Base-by-base conservation (phyloP, 768 basidiomycete genomes). In the Leucosporidium yakuticum region DNA sequence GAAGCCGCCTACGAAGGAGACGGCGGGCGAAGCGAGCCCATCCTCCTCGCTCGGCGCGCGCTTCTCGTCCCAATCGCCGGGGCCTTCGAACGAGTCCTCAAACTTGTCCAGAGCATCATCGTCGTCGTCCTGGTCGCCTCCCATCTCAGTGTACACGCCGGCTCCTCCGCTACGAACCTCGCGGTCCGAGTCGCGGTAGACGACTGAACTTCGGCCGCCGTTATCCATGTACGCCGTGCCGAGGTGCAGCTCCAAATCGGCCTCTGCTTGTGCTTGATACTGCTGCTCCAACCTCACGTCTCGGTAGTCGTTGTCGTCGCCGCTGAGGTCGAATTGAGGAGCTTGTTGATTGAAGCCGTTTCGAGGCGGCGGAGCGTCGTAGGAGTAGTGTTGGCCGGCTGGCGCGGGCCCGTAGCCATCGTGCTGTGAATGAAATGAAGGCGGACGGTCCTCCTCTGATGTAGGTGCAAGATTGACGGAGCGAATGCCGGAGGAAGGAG, bases 71-170 rank as follows among this genome's bases (percentile, higher is more conserved):
- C 51, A 65, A n/a, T 62, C 60, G 14, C 8, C 44, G 21, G 51
- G 56, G 12, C 64, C 64, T 32, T 67, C 69, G 39, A 70, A 70
- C 48, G 65, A 67, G 14, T 67, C 70, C 39, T 72, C 70, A 57
- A 68, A 72, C 3, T 67, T 60, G 51, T 53, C 51, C 69, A 44
- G 3, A 15, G 0, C 64, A 23, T 61, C 49, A 23, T 60, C 56
- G 55, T 69, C 66, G 20, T 68, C 70, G 34, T 69, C 70, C 31
- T 66, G 62, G 11, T 47, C 58, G 67, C 64, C 12, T 62, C 73
- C 19, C 69, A 64, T n/a, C 69, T 56, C 55, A 11, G 27, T 29
- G n/a, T 56, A 32, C 14, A 56, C 74, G 29, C 32, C 74, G 14
- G 66, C 70, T 60, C 76, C 74, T 31, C 74, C 55, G 2, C 8